Base-by-base conservation (phyloP, 768 basidiomycete species). In the Tulasnella sp. region DNA sequence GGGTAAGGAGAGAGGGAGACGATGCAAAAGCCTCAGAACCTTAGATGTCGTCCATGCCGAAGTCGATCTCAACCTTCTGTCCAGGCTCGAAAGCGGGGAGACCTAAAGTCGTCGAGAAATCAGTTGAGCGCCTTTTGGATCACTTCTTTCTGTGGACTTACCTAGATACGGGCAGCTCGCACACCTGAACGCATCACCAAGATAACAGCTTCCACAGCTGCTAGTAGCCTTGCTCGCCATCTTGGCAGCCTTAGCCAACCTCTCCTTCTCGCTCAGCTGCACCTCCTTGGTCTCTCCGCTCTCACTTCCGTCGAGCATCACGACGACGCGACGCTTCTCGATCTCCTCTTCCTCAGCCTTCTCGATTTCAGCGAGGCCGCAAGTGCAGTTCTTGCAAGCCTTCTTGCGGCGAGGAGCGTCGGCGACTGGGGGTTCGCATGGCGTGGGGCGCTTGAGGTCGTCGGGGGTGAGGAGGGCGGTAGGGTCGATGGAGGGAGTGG, bases 81-180 rank as follows among this genome's bases (percentile, higher is more conserved):
- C 98, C 98, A 2, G 98, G 97, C 84, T 97, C 93, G 87, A 99
- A 99, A 16, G 97, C 95, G 70, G 98, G 98, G 39, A 99, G 88
- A 81, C 98, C 97, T 98, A 81, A n/a, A 61, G 40, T 16, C 82
- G 97, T 88, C 86, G 99, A 99, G 3, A 98, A 97, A 84, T 99
- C 98, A 15, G 98, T 98, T 51, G 99, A 86, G 87, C 94, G 99
- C n/a, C n/a, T n/a, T n/a, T n/a, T n/a, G n/a, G n/a, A n/a, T n/a
- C n/a, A n/a, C n/a, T n/a, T n/a, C n/a, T n/a, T n/a, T n/a, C n/a
- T n/a, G n/a, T n/a, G n/a, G n/a, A n/a, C n/a, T n/a, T n/a, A 98
- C 97, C 97, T 69, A 94, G 87, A 85, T 98, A 99, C 39, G 98
- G 98, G 84, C 98, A 99, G 75, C 95, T 90, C 32, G 92, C 92